phyloP scores from a whole-genome alignment of 2,329 filamentous ascomycete genomes.

The Calonectria fujianensis region DNA sequence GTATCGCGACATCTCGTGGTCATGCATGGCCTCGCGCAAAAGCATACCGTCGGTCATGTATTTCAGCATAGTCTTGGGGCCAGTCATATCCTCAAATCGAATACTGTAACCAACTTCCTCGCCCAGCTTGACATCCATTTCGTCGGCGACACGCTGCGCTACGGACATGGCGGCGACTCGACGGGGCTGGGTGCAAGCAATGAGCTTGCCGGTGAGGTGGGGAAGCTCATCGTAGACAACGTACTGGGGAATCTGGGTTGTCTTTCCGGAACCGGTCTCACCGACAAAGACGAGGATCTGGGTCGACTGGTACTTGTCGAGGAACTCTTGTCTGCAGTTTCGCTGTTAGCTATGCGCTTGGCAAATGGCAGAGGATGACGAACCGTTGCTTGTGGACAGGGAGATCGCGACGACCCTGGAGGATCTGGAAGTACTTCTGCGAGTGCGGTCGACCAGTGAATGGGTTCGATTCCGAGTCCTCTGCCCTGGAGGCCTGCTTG shows the following conservation, averaged over 20 bases:
- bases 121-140: conserved; percentile 94
- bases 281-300: conserved; percentile 99
- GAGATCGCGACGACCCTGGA: conserved; percentile 87
- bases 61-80: conserved; percentile 92
- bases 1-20: conserved; percentile 92
- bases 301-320: conserved; percentile 92
- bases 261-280: conserved; percentile 99
- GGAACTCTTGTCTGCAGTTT: conserved; percentile 85
- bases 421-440: conserved; percentile 90
- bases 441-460: conserved; percentile 88
- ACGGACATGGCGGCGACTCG: conserved; percentile 99
- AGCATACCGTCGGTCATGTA: conserved; percentile 99
- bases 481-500: conserved; percentile 81
- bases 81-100: conserved; percentile 97
- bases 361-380: conserved; percentile 49
- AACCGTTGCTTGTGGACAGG: conserved; percentile 94
- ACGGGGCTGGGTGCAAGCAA: conserved; percentile 97
- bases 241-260: conserved; percentile 98
- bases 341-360: conserved; percentile 14
- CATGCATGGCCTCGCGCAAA: conserved; percentile 95
- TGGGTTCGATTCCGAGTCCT: conserved; percentile 88
- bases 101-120: conserved; percentile 99
- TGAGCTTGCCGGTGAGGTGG: conserved; percentile 88
- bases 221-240: conserved; percentile 98
- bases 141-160: conserved; percentile 96